Percentiles rank a stretch among this genome's conserved stretches.
These are phyloP conservation scores for Skeletonema costatum DNA, from an alignment of 108 stramenopile genomes.

Conservation along the genomic window DNA sequence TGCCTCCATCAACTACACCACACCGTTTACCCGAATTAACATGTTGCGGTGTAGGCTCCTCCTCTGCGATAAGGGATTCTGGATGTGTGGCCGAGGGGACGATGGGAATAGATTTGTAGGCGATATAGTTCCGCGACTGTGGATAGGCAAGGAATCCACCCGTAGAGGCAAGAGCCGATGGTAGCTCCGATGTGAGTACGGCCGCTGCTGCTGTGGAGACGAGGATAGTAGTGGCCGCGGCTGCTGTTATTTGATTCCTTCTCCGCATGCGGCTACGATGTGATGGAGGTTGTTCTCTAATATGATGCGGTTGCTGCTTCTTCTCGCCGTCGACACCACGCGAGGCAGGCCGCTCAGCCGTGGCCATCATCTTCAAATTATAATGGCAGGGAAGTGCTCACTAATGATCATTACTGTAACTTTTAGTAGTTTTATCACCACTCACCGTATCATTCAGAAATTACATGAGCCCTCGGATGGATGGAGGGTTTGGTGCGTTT, in stretches of 20 bases:
- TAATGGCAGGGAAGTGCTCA: too few species aligned
- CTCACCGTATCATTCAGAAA: too few species aligned
- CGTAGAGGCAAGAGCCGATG: not conserved
- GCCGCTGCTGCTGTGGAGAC: not conserved
- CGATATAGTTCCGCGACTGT: conserved; percentile 33
- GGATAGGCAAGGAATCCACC: conserved; percentile 39
- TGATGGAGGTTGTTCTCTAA: not conserved
- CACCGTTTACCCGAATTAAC: conserved; percentile 4
- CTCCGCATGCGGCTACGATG: not conserved
- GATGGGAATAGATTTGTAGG: conserved; percentile 10
- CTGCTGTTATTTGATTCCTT: not conserved
- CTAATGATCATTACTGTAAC: too few species aligned
- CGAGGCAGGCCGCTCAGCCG: not conserved
- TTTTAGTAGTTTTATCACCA: too few species aligned
- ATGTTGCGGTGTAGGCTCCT: conserved; percentile 31
- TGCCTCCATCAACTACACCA: conserved; percentile 21
- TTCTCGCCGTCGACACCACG: not conserved
- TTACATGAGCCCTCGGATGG: too few species aligned
- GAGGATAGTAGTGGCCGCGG: not conserved
- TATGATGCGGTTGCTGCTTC: too few species aligned
- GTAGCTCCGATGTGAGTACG: not conserved
- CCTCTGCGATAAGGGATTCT: conserved; percentile 12
- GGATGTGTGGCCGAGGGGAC: conserved; percentile 20
- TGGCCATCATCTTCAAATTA: not conserved
- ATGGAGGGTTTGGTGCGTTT: too few species aligned